Evolutionary conservation across 257 asterid genomes (phyloP), one percentile per base, ranked within the genome.

Genomic region (Solanum etuberosum): DNA sequence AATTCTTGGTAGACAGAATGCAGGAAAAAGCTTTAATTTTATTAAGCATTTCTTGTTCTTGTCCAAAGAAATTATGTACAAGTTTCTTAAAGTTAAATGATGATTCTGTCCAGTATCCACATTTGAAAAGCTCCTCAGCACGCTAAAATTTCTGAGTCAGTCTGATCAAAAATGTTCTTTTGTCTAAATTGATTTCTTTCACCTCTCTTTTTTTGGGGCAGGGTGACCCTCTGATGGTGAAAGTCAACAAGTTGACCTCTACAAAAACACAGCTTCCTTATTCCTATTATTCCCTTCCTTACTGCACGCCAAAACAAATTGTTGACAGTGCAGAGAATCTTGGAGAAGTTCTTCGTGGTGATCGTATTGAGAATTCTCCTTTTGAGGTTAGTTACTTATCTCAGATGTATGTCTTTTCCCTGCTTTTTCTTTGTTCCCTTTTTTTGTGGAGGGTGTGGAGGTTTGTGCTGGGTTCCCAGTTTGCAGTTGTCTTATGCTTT

Each of bases 261-360:
- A 91, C 91, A 6, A 91, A 90, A 70, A 88, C 91, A 14, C 91
- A 88, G 10, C 93, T 91, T 80, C 91, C 91, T 42, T 85, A 89
- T 67, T 90, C 90, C 61, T 90, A 90, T 86, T 91, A 91, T 85
- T 87, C 93, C 86, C 90, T 91, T 48, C 92, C 91, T 85, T 89
- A 88, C 27, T 91, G 93, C 72, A 35, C 42, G 48, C 93, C 93
- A 13, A 57, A 83, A 9, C 78, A 70, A 68, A 88, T 91, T 89
- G 87, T 91, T 89, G 92, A 89, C 88, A 88, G 91, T 82, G 90
- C 92, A 77, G 92, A 92, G 88, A 88, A 86, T 86, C 91, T 85
- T 88, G 92, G 92, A 70, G 93, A 91, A 88, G 93, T 91, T 61
- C 91, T 90, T 88, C 93, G 92, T 61, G 93, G 93, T 87, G 93